Evolutionary conservation across 805 yeast genomes (phyloP), one percentile per base, ranked within the genome.

Genomic region (Saturnispora galanensis): DNA sequence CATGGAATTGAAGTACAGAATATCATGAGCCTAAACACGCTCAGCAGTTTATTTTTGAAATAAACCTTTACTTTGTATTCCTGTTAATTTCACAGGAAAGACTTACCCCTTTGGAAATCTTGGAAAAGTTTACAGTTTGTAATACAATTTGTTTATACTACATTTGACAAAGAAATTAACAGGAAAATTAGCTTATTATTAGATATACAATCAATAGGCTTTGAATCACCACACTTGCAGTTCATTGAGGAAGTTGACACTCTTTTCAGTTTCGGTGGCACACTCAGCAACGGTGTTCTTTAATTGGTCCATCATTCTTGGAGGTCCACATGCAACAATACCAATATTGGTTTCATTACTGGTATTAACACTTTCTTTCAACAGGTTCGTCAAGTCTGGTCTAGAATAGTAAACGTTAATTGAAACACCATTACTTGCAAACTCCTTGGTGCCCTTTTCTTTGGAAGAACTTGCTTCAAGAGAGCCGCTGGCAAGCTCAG

Each of bases 211-310:
- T 21, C 26, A 21, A 21, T 21, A 8, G 26, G 26, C 26, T 21
- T 21, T 21, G 6, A 21, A 21, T 21, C 38, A 78, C 93, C 94
- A 84, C 10, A 73, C 68, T 62, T 81, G 86, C 38, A 81, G 70
- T 56, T 82, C 88, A 57, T 85, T 94, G 55, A 68, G 79, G 55
- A 80, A 78, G 49, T 81, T 88, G 13, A 83, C 73, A 35, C 83
- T 68, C 39, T 70, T 64, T 12, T 68, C 57, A 34, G 62, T 59
- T 29, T 60, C 49, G 32, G 65, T 60, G 42, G 77, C 56, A 45
- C 70, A 56, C 35, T 65, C 50, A 1, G 71, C 67, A 4, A 79
- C 71, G 3, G 70, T 57, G 35, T 63, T 56, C 56, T 89, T 69
- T 18, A 78, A 52, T 3, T 63, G 68, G 53, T 80, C 87, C 31